These are phyloP conservation scores for Mortierella sp. DNA, from an alignment of 371 early-diverging fungal species.

Conservation along the genomic window DNA sequence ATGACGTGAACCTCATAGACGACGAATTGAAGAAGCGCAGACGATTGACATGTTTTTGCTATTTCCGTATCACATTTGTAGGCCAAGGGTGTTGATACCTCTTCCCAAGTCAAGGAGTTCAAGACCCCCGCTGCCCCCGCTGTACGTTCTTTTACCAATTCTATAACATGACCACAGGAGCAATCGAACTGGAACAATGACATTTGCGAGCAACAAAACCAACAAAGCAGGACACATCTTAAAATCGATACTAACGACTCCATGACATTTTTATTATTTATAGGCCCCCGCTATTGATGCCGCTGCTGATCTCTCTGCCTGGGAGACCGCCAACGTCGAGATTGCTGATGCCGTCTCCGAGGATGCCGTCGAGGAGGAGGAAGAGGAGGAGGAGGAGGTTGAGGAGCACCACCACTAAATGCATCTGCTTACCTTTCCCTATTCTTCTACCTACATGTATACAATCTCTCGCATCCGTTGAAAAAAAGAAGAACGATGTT, in stretches of 20 bases:
- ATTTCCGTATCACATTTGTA: neutral
- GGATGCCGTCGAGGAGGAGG: slow-evolving; percentile 28
- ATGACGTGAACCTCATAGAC: too few species aligned
- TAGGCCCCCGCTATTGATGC: slow-evolving; percentile 53
- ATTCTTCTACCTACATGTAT: neutral
- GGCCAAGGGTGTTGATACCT: slow-evolving; percentile 51
- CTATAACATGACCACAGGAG: neutral
- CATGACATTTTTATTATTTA: neutral
- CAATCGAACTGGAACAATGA: neutral
- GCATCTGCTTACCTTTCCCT: too few species aligned
- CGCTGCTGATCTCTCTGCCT: slow-evolving; percentile 52
- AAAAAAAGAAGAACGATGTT: neutral
- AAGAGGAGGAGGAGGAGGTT: slow-evolving; percentile 34
- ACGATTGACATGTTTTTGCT: neutral
- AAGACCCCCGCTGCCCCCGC: slow-evolving; percentile 50
- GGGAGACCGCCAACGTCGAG: slow-evolving; percentile 58
- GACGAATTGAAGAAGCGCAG: neutral
- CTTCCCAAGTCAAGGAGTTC: slow-evolving; percentile 58
- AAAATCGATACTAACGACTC: neutral
- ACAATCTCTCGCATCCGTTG: neutral
- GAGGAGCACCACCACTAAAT: slow-evolving; percentile 35
- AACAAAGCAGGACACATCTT: neutral
- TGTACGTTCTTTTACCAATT: slow-evolving; percentile 18
- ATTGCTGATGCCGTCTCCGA: slow-evolving; percentile 29
- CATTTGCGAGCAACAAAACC: neutral